Conservation (phyloP, 2,329 filamentous ascomycete species). For the Epicoccum nigrum region DNA sequence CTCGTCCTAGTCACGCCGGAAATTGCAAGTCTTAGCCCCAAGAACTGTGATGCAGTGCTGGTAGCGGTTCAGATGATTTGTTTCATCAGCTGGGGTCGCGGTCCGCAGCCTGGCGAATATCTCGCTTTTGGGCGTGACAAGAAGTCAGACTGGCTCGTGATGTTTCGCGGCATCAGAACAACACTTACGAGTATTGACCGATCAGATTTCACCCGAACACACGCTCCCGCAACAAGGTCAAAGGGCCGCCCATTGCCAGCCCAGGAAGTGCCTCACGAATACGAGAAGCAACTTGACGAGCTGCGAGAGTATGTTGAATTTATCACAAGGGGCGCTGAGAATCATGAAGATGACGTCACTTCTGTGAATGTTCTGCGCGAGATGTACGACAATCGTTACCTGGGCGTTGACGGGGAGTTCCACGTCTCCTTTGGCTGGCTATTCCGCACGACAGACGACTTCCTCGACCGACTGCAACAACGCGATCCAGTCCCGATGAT, state of each 20-base stretch:
- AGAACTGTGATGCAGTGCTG: slow-evolving; percentile 35
- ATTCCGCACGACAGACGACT: slow-evolving; percentile 32
- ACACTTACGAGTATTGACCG: slow-evolving; percentile 22
- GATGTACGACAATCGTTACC: slow-evolving; percentile 32
- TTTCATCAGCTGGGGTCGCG: slow-evolving; percentile 33
- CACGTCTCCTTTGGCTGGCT: slow-evolving; percentile 36
- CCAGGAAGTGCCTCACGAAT: slow-evolving; percentile 17
- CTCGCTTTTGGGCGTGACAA: slow-evolving; percentile 35
- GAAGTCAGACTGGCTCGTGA: slow-evolving; percentile 38
- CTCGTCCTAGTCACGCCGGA: slow-evolving; percentile 29
- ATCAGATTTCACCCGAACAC: slow-evolving; percentile 13
- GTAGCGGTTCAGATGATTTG: slow-evolving; percentile 34
- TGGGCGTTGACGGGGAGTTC: slow-evolving; percentile 31
- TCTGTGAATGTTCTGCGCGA: slow-evolving; percentile 26
- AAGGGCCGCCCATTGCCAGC: slow-evolving; percentile 22
- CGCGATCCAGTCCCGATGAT: slow-evolving; percentile 30
- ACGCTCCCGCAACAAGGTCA: slow-evolving; percentile 9
- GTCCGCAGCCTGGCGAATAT: slow-evolving; percentile 36
- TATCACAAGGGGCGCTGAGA: slow-evolving; percentile 5
- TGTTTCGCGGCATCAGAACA: slow-evolving; percentile 38
- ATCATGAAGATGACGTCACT: slow-evolving; percentile 10
- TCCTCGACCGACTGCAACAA: slow-evolving; percentile 31
- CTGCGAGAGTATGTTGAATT: slow-evolving; percentile 21
- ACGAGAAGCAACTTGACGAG: slow-evolving; percentile 27
- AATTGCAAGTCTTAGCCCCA: slow-evolving; percentile 23